phyloP scores from a whole-genome alignment of 495 filamentous ascomycete genomes.

The Lineolata rhizophorae region DNA sequence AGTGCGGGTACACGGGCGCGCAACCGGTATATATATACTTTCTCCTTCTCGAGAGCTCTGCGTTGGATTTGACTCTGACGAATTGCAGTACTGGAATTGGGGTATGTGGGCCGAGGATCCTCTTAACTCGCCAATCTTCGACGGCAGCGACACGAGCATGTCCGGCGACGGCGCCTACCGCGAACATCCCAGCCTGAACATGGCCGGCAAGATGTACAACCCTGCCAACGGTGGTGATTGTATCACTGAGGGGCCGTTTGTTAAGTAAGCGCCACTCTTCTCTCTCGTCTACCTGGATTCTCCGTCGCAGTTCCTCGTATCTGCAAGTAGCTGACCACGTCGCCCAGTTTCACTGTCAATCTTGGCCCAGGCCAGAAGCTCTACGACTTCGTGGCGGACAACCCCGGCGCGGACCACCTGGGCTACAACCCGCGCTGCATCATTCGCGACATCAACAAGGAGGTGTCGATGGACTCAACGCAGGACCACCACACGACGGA shows the following conservation, averaged over 20 bases:
- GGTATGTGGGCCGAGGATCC: neutral
- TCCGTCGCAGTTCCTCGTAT: neutral
- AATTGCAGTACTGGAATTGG: constrained; percentile 4
- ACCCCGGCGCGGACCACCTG: neutral
- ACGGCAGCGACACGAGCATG: neutral
- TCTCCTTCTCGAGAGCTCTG: too few relatives aligned
- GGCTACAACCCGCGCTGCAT: constrained; percentile 1
- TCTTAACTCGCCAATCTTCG: neutral
- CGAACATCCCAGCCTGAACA: neutral
- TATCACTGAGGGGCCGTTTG: constrained; percentile 1
- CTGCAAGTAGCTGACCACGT: neutral
- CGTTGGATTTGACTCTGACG: too few relatives aligned
- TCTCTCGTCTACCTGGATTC: neutral
- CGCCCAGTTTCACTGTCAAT: constrained; percentile 5
- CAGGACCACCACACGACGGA: too few relatives aligned
- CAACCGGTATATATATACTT: too few relatives aligned
- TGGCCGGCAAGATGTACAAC: too few relatives aligned
- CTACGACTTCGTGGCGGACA: neutral
- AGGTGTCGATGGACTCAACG: too few relatives aligned
- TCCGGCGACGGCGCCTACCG: neutral
- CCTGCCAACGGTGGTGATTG: constrained; percentile 1
- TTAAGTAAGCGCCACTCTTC: neutral
- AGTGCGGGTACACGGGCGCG: constrained; percentile 2
- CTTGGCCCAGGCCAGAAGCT: constrained; percentile 9
- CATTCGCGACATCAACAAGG: constrained; percentile 1